phyloP scores from a whole-genome alignment of 306 rosid species.

The Boehmeria nivea region DNA sequence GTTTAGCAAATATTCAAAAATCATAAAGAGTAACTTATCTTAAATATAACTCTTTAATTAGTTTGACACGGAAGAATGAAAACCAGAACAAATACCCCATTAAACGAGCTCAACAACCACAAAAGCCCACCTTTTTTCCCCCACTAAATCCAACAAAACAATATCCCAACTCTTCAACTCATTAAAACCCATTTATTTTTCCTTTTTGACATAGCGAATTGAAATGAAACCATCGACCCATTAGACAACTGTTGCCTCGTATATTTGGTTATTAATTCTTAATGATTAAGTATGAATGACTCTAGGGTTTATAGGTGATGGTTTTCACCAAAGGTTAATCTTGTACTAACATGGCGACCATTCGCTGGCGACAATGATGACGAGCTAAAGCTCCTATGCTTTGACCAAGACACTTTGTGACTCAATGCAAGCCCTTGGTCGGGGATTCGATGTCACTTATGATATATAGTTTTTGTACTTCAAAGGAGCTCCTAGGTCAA shows the following conservation, averaged over 20 bases:
- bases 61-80: slow-evolving; percentile 3
- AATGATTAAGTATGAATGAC: too few species aligned
- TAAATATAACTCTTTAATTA: too few species aligned
- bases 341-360: neutral
- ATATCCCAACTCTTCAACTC: slow-evolving; percentile 10
- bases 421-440: slow-evolving; percentile 90
- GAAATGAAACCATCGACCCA: slow-evolving; percentile 23
- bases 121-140: slow-evolving; percentile 21
- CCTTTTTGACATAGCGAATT: too few species aligned
- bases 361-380: too few species aligned
- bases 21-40: too few species aligned
- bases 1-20: too few species aligned
- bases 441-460: slow-evolving; percentile 93
- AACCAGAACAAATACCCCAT: neutral
- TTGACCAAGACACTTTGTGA: slow-evolving; percentile 55
- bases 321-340: too few species aligned
- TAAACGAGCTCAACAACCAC: slow-evolving; percentile 23
- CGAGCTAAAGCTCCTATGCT: slow-evolving; percentile 40
- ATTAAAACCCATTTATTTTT: neutral
- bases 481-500: slow-evolving; percentile 87
- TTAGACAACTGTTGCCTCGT: neutral
- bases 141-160: neutral
- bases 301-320: too few species aligned
- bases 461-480: slow-evolving; percentile 91
- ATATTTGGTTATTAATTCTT: too few species aligned